Evolutionary conservation across 495 filamentous ascomycete genomes (phyloP).

Genomic region (Penicillium lagena): DNA sequence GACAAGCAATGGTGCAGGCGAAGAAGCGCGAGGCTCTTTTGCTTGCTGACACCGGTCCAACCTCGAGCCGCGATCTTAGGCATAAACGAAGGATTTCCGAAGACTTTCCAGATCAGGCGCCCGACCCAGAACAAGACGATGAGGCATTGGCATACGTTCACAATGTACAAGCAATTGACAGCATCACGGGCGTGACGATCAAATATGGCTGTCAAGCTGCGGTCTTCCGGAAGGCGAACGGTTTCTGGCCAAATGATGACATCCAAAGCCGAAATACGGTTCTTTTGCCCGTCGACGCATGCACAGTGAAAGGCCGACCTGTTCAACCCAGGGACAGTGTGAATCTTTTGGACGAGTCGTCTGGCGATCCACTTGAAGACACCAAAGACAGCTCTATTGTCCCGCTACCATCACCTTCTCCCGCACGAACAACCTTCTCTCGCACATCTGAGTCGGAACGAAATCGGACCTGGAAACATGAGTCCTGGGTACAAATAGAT

Average conservation of each 20-base stretch:
- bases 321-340: conserved; percentile 16
- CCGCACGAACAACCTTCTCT: conserved; percentile 12
- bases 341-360: conserved; percentile 23
- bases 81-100: conserved; percentile 57
- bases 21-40: conserved; percentile 58
- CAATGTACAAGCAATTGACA: conserved; percentile 74
- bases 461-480: conserved; percentile 69
- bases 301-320: conserved; percentile 69
- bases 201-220: conserved; percentile 78
- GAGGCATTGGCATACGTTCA: conserved; percentile 84
- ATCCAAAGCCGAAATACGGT: conserved; percentile 78
- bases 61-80: conserved; percentile 35
- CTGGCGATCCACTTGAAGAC: conserved; percentile 23
- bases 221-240: conserved; percentile 78
- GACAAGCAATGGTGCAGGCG: conserved; percentile 51
- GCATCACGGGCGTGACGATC: conserved; percentile 82
- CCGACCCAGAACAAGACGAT: conserved; percentile 53
- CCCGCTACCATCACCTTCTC: conserved; percentile 18
- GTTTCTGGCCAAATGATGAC: conserved; percentile 88
- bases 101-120: conserved; percentile 32
- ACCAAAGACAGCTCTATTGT: conserved; percentile 36
- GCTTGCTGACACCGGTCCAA: conserved; percentile 43
- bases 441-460: conserved; percentile 29
- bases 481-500: conserved; percentile 78
- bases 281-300: conserved; percentile 84